Evolutionary conservation across 2,329 filamentous ascomycete genomes (phyloP).

Genomic region (Spiromastix sp.): DNA sequence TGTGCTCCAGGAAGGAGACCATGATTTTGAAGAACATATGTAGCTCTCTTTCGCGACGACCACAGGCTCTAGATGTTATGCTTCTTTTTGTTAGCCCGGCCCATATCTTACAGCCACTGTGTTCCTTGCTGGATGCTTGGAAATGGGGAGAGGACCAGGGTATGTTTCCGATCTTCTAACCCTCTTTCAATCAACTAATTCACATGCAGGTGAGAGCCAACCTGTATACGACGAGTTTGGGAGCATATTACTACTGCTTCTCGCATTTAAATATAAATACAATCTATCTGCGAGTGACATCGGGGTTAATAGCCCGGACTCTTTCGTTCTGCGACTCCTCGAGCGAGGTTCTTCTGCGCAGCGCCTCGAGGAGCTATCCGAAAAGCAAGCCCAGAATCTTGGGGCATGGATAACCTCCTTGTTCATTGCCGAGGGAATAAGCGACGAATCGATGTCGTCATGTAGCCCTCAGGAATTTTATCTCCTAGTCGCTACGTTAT

Average conservation of each 20-base stretch:
- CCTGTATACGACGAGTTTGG: slow-evolving; percentile 58
- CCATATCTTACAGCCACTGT: slow-evolving; percentile 48
- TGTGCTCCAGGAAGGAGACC: slow-evolving; percentile 51
- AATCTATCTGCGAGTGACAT: slow-evolving; percentile 42
- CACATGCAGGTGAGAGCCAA: slow-evolving; percentile 45
- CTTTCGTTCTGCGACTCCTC: slow-evolving; percentile 47
- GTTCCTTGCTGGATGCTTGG: slow-evolving; percentile 51
- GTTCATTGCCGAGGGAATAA: slow-evolving; percentile 53
- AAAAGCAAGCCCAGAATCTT: slow-evolving; percentile 48
- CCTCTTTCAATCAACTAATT: slow-evolving; percentile 9
- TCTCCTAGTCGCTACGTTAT: slow-evolving; percentile 50
- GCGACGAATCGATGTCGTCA: slow-evolving; percentile 53
- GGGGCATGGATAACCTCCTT: slow-evolving; percentile 51
- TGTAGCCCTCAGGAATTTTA: slow-evolving; percentile 58
- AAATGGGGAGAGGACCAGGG: slow-evolving; percentile 54
- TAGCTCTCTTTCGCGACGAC: slow-evolving; percentile 45
- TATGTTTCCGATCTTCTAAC: slow-evolving; percentile 13
- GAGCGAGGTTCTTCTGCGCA: slow-evolving; percentile 36
- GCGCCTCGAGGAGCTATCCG: slow-evolving; percentile 41
- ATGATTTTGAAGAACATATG: slow-evolving; percentile 54
- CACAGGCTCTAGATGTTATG: slow-evolving; percentile 48
- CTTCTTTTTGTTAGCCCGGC: slow-evolving; percentile 49
- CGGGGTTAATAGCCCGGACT: slow-evolving; percentile 39
- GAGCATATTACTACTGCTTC: slow-evolving; percentile 47
- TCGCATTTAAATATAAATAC: slow-evolving; percentile 49